Evolutionary conservation across 768 basidiomycete species (phyloP), one percentile per base, ranked within the genome.

Genomic region (Lactarius evosmus): DNA sequence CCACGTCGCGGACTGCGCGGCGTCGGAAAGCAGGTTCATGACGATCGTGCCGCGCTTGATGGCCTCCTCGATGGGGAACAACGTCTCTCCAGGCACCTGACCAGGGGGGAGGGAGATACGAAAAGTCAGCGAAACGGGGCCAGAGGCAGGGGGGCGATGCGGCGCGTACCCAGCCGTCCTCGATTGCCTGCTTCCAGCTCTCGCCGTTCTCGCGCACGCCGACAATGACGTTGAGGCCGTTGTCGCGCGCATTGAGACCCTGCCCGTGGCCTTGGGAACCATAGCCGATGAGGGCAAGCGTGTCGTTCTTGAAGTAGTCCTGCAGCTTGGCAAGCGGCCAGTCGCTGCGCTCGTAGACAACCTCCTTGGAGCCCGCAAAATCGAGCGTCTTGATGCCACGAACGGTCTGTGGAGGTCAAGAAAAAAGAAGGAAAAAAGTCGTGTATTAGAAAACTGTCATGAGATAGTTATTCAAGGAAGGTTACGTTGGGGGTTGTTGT

Each of bases 251-350:
- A 74, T 99, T 99, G 76, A 99, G 80, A 68, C 96, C 95, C 78
- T 98, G 97, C 22, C 97, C 97, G 76, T 98, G 97, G 46, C 96
- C 95, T 79, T 96, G 95, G 14, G 97, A 98, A 66, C 97, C 97
- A 74, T 99, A 98, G 64, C 97, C 97, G 71, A 98, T 98, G 78
- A 99, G 87, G 67, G 96, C 96, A 60, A 99, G 92, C 69, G 95
- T 98, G 78, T 99, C 97, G 74, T 98, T 91, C 79, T 98, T 98
- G 85, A 99, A 97, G 84, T 96, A 99, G 76, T 98, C 95, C 77
- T 98, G 96, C 74, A 99, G 88, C 80, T 93, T 98, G 66, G 93
- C 87, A 66, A 96, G 80, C 38, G 97, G 97, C 97, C 97, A 99
- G 84, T 99, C 97, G 70, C 83, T 84, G 68, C 93, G 92, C 80